phyloP scores from a whole-genome alignment of 2,329 filamentous ascomycete species.

The Calycina herbarum region DNA sequence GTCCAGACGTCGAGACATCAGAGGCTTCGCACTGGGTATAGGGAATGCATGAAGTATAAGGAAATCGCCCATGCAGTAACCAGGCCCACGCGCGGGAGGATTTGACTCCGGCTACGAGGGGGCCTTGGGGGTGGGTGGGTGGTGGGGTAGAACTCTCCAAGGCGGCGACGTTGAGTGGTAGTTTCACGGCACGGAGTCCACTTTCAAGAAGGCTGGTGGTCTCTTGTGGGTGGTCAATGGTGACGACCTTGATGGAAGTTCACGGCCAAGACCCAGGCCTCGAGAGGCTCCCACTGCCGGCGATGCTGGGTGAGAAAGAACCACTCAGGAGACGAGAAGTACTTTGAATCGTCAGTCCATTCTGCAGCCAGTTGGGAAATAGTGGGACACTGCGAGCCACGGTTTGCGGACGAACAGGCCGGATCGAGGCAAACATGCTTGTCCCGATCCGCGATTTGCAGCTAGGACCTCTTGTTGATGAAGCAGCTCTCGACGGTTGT shows the following conservation, averaged over 20 bases:
- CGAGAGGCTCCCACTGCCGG: not conserved
- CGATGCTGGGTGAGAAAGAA: conserved; percentile 1
- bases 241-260: not conserved
- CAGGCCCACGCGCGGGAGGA: conserved; percentile 33
- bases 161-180: conserved; percentile 1
- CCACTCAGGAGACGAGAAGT: not conserved
- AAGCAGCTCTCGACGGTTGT: conserved; percentile 22
- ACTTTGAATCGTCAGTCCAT: not conserved
- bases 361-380: not conserved
- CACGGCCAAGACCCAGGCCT: not conserved
- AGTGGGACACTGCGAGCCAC: conserved; percentile 3
- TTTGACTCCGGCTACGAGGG: conserved; percentile 27
- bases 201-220: not conserved
- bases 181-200: not conserved
- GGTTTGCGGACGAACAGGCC: not conserved
- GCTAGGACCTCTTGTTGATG: conserved; percentile 3
- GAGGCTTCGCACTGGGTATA: conserved; percentile 24
- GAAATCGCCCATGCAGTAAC: conserved; percentile 28
- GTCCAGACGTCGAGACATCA: conserved; percentile 23
- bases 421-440: not conserved
- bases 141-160: conserved; percentile 1
- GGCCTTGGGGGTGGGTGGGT: not conserved
- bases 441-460: conserved; percentile 4
- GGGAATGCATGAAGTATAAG: conserved; percentile 39
- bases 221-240: not conserved